Evolutionary conservation across 805 yeast genomes (phyloP).

Genomic region (Vanderwaltozyma polyspora): DNA sequence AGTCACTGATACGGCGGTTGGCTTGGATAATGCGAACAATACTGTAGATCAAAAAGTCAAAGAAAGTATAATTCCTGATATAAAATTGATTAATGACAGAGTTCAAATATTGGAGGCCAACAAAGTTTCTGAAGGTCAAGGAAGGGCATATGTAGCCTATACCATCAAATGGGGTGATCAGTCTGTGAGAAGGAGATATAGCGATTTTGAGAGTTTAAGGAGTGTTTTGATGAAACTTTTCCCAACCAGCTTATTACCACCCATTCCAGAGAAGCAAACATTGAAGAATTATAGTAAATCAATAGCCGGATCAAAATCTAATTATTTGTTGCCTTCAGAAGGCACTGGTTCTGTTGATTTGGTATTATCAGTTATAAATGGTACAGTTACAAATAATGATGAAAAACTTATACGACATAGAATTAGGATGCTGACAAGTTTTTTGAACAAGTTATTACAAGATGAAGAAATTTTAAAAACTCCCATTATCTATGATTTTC

Average conservation of each 20-base stretch:
- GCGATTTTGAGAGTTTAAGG: slow-evolving; percentile 81
- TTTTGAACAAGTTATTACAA: slow-evolving; percentile 21
- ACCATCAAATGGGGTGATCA: slow-evolving; percentile 49
- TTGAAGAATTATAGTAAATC: slow-evolving; percentile 25
- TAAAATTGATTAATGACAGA: background rate
- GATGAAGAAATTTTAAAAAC: slow-evolving; percentile 22
- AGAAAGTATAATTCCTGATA: too few relatives aligned
- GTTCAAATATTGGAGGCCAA: slow-evolving; percentile 19
- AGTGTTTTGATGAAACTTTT: slow-evolving; percentile 57
- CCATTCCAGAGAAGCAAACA: slow-evolving; percentile 79
- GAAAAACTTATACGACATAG: slow-evolving; percentile 28
- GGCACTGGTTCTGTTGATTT: slow-evolving; percentile 23
- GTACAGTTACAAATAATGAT: slow-evolving; percentile 20
- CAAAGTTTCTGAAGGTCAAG: slow-evolving; percentile 25
- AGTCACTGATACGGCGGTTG: slow-evolving; percentile 8
- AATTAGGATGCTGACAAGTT: slow-evolving; percentile 25
- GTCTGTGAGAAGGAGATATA: slow-evolving; percentile 68
- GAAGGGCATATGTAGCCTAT: slow-evolving; percentile 46
- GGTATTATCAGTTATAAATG: slow-evolving; percentile 23
- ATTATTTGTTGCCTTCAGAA: slow-evolving; percentile 22
- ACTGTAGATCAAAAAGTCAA: too few relatives aligned
- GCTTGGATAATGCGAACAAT: too few relatives aligned
- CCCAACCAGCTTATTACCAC: slow-evolving; percentile 79
- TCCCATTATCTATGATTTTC: slow-evolving; percentile 23
- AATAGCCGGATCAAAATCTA: slow-evolving; percentile 21